phyloP scores from a whole-genome alignment of 2,329 filamentous ascomycete species.

The Teratosphaeria viscida region DNA sequence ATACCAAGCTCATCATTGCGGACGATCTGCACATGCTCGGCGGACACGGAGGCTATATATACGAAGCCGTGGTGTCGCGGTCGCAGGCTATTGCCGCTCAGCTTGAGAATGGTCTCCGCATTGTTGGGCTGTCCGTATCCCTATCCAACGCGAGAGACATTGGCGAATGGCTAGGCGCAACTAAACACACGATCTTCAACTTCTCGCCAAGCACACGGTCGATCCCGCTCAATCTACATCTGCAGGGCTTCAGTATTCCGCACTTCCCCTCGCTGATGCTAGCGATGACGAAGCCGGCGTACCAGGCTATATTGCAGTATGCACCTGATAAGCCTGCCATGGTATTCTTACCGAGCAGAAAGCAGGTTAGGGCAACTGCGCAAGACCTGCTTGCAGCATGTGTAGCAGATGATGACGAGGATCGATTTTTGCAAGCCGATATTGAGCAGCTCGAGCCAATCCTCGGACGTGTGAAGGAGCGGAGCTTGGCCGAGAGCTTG shows the following conservation, averaged over 20 bases:
- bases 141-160: slow-evolving; percentile 87
- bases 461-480: slow-evolving; percentile 73
- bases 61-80: slow-evolving; percentile 92
- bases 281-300: slow-evolving; percentile 92
- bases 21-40: slow-evolving; percentile 93
- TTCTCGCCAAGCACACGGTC: slow-evolving; percentile 88
- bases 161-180: slow-evolving; percentile 95
- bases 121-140: slow-evolving; percentile 82
- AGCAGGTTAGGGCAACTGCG: slow-evolving; percentile 81
- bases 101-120: slow-evolving; percentile 72
- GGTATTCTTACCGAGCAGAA: slow-evolving; percentile 84
- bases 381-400: slow-evolving; percentile 81
- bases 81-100: slow-evolving; percentile 95
- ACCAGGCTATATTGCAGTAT: slow-evolving; percentile 76
- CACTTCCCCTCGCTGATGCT: slow-evolving; percentile 98
- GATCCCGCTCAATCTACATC: slow-evolving; percentile 81
- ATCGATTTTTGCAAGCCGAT: slow-evolving; percentile 82
- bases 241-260: slow-evolving; percentile 90
- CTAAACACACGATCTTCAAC: slow-evolving; percentile 97
- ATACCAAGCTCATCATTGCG: slow-evolving; percentile 81
- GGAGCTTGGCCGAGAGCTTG: slow-evolving; percentile 75
- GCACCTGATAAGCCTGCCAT: slow-evolving; percentile 80
- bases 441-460: slow-evolving; percentile 72
- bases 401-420: slow-evolving; percentile 79
- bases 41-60: slow-evolving; percentile 74